A percentile compares a stretch with the other conserved stretches of the same genome.
Evolutionary conservation across 2,329 filamentous ascomycete species (phyloP).

Genomic region (Botrytis porri): DNA sequence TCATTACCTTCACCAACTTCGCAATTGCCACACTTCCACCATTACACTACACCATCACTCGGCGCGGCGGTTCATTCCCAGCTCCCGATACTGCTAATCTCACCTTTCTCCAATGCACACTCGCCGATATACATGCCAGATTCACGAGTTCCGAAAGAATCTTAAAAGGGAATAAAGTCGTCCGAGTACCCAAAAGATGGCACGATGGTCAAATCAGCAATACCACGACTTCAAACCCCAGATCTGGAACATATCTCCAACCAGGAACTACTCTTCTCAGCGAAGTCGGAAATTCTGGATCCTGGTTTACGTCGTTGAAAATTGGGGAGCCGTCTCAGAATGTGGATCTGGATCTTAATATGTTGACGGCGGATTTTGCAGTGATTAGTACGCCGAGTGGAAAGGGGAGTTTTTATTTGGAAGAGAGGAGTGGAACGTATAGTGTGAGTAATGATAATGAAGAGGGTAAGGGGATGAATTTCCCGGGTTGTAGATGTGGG

Average conservation of each 20-base stretch:
- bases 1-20: background rate
- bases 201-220: background rate
- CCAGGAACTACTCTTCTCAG: slow-evolving; percentile 21
- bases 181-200: background rate
- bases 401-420: slow-evolving; percentile 22
- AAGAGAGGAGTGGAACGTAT: slow-evolving; percentile 28
- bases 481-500: background rate
- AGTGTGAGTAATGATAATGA: slow-evolving; percentile 18
- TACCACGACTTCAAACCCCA: background rate
- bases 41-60: slow-evolving; percentile 11
- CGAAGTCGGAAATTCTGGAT: slow-evolving; percentile 26
- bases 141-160: slow-evolving; percentile 6
- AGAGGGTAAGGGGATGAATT: slow-evolving; percentile 1
- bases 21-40: background rate
- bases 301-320: slow-evolving; percentile 27
- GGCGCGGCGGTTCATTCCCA: slow-evolving; percentile 8
- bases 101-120: background rate
- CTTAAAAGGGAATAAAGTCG: background rate
- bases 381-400: slow-evolving; percentile 27
- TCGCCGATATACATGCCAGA: background rate
- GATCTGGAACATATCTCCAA: background rate
- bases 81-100: slow-evolving; percentile 9
- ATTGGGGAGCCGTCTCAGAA: slow-evolving; percentile 28
- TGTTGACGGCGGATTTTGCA: slow-evolving; percentile 29
- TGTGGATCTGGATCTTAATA: slow-evolving; percentile 29